These are phyloP conservation scores for Mallotus japonicus DNA, from an alignment of 441 rosid genomes.

Conservation along the genomic window DNA sequence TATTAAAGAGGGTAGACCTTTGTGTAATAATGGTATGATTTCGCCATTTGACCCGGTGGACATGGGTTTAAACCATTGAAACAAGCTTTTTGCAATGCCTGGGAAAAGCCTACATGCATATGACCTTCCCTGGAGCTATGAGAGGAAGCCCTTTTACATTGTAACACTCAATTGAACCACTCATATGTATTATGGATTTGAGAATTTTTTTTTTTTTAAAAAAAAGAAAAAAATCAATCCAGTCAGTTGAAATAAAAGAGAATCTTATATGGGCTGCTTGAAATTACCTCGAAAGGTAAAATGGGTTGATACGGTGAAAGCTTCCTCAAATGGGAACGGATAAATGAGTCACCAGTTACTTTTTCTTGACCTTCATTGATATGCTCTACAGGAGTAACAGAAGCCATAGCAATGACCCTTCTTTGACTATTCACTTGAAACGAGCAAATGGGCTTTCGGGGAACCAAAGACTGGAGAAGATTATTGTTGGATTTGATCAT, in stretches of 20 bases:
- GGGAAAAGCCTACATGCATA: background rate
- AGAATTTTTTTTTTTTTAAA: no score
- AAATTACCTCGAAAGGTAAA: slow-evolving; percentile 76
- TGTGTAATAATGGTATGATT: no score
- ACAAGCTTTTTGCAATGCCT: background rate
- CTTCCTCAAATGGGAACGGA: slow-evolving; percentile 71
- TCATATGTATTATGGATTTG: no score
- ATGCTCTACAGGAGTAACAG: slow-evolving; percentile 45
- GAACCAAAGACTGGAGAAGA: slow-evolving; percentile 25
- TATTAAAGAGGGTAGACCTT: no score
- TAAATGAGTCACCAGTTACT: slow-evolving; percentile 65
- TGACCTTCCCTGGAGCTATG: background rate
- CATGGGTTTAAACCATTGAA: background rate
- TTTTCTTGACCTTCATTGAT: slow-evolving; percentile 34
- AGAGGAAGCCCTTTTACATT: background rate
- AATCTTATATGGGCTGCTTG: background rate
- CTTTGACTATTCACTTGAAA: slow-evolving; percentile 30
- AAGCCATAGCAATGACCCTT: slow-evolving; percentile 46
- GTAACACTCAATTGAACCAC: no score
- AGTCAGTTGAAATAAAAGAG: background rate
- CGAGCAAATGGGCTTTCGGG: slow-evolving; percentile 29
- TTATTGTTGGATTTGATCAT: slow-evolving; percentile 30
- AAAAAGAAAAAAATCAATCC: background rate
- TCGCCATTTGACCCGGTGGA: no score
- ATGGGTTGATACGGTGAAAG: slow-evolving; percentile 85